Conservation (phyloP, 2,329 filamentous ascomycete genomes). For the Arthrobotrys pseudoclavata region DNA sequence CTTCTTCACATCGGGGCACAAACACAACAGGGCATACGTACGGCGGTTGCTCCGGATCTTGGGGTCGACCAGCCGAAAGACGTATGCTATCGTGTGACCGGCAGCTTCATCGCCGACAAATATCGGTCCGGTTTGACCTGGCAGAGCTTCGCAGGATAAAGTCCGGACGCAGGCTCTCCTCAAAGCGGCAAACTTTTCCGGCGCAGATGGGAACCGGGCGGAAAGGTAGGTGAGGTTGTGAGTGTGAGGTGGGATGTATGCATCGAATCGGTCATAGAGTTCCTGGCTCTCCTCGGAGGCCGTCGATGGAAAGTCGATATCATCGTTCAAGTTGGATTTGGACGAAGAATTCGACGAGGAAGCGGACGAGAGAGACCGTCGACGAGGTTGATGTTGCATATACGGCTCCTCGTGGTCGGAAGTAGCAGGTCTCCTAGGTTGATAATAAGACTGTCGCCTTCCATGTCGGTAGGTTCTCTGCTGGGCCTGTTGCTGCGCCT, state of each 20-base stretch:
- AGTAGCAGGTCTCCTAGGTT: slow-evolving; percentile 53
- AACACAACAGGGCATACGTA: slow-evolving; percentile 77
- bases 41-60: slow-evolving; percentile 77
- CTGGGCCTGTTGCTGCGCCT: slow-evolving; percentile 57
- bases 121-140: slow-evolving; percentile 75
- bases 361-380: slow-evolving; percentile 57
- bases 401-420: slow-evolving; percentile 58
- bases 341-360: slow-evolving; percentile 58
- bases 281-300: slow-evolving; percentile 56
- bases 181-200: slow-evolving; percentile 76
- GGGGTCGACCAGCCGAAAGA: slow-evolving; percentile 78
- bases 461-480: slow-evolving; percentile 61
- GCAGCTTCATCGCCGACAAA: slow-evolving; percentile 77
- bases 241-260: slow-evolving; percentile 69
- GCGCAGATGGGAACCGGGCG: slow-evolving; percentile 74
- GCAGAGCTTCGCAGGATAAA: slow-evolving; percentile 76
- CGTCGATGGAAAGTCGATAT: slow-evolving; percentile 52
- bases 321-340: slow-evolving; percentile 52
- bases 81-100: slow-evolving; percentile 78
- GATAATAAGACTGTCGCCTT: slow-evolving; percentile 59
- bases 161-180: slow-evolving; percentile 77
- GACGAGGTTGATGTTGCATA: slow-evolving; percentile 53
- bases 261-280: slow-evolving; percentile 50
- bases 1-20: slow-evolving; percentile 76
- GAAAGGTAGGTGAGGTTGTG: slow-evolving; percentile 79